These are phyloP conservation scores for Angomonas ambiguus DNA, from an alignment of 208 protist species.

Conservation along the genomic window DNA sequence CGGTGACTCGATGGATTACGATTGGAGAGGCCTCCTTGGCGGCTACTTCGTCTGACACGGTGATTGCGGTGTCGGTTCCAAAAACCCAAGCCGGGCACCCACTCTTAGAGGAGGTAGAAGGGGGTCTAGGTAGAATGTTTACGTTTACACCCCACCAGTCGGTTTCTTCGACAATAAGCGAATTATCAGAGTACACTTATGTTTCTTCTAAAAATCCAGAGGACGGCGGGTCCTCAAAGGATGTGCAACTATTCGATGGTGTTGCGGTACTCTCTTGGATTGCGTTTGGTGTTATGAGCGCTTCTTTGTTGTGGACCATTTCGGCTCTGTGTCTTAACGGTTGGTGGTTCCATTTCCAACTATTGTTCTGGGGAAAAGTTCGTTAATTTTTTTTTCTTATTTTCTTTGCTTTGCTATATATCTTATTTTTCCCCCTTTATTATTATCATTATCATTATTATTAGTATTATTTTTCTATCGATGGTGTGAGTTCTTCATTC, in stretches of 20 bases:
- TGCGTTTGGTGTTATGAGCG: constrained; percentile 48
- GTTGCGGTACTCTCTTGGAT: constrained; percentile 59
- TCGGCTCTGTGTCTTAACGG: constrained; percentile 59
- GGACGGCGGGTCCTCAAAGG: background rate
- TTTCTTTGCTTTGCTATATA: background rate
- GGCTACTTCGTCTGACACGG: constrained; percentile 23
- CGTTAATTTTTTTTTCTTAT: constrained; percentile 12
- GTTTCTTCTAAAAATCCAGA: background rate
- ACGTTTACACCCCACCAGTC: constrained; percentile 24
- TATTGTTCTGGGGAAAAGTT: constrained; percentile 58
- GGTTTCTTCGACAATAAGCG: background rate
- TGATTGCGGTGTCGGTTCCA: constrained; percentile 33
- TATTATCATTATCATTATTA: background rate
- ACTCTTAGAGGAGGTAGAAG: constrained; percentile 53
- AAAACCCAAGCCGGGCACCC: constrained; percentile 27
- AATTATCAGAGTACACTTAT: background rate
- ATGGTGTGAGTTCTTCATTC: constrained; percentile 6
- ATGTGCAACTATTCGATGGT: constrained; percentile 23
- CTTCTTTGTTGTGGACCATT: constrained; percentile 59
- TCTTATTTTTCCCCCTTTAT: background rate
- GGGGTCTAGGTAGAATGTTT: constrained; percentile 48
- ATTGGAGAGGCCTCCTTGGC: constrained; percentile 35
- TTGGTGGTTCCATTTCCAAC: constrained; percentile 68
- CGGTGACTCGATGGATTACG: constrained; percentile 40
- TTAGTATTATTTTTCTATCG: background rate